Conservation (phyloP, 805 yeast genomes). For the Zygoascus flipseniorum region DNA sequence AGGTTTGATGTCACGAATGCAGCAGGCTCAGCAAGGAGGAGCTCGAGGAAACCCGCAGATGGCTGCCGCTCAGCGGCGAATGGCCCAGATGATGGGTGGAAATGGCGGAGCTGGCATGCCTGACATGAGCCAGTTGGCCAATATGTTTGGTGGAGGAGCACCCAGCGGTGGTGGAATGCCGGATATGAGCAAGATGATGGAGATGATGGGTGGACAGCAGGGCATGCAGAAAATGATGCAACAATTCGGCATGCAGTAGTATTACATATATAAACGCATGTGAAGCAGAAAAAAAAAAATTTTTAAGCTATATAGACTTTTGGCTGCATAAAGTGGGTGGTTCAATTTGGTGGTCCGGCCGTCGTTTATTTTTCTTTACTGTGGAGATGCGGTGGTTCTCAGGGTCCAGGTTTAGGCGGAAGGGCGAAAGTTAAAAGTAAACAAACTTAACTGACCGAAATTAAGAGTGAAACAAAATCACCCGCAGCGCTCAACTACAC, state of each 20-base stretch:
- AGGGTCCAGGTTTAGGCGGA: not conserved
- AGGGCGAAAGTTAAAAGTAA: not conserved
- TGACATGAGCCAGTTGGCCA: constrained; percentile 40
- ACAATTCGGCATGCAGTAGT: constrained; percentile 33
- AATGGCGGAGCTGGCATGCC: constrained; percentile 49
- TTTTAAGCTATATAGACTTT: too few species aligned
- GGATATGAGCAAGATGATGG: constrained; percentile 57
- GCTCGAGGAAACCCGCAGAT: constrained; percentile 31
- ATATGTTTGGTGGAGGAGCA: constrained; percentile 38
- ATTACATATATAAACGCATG: not conserved
- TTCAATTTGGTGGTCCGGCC: too few species aligned
- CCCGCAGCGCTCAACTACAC: too few species aligned
- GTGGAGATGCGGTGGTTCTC: not conserved
- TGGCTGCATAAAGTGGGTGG: too few species aligned
- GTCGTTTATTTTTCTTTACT: not conserved
- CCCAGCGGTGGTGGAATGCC: constrained; percentile 55
- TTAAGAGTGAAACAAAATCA: too few species aligned
- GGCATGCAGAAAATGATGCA: constrained; percentile 41
- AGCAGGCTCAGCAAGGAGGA: constrained; percentile 27
- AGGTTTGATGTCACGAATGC: constrained; percentile 40
- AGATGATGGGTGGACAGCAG: constrained; percentile 44
- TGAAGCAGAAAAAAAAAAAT: too few species aligned
- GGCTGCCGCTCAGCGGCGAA: constrained; percentile 40
- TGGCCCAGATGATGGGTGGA: constrained; percentile 42
- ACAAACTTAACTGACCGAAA: not conserved